Percentiles rank a stretch among this genome's conserved stretches.
phyloP scores from a whole-genome alignment of 495 filamentous ascomycete genomes.

The Aspergillus ellipticus region DNA sequence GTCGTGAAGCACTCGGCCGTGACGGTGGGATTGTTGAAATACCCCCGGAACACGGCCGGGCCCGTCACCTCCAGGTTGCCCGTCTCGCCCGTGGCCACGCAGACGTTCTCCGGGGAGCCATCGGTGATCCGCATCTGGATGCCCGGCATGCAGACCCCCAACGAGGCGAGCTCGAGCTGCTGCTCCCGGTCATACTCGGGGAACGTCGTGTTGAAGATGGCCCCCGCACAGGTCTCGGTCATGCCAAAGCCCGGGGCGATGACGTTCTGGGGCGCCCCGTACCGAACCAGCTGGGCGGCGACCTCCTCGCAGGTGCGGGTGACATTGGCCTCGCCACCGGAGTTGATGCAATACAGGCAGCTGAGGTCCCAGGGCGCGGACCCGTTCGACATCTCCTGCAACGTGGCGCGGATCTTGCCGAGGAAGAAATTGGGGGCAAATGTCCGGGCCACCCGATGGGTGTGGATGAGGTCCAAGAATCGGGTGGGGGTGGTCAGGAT shows the following conservation, averaged over 20 bases:
- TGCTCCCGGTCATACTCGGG: conserved; percentile 30
- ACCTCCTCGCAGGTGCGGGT: conserved; percentile 26
- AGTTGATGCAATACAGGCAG: conserved; percentile 23
- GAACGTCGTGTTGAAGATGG: conserved; percentile 36
- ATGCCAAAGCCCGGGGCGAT: conserved; percentile 51
- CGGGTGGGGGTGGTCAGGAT: conserved; percentile 37
- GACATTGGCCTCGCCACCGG: conserved; percentile 42
- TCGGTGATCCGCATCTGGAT: conserved; percentile 38
- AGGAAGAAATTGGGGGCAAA: conserved; percentile 60
- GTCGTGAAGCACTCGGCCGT: conserved; percentile 61
- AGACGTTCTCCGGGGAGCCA: not conserved
- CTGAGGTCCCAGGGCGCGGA: conserved; percentile 22
- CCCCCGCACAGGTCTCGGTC: conserved; percentile 54
- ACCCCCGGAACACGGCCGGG: conserved; percentile 72
- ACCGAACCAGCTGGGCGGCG: conserved; percentile 22
- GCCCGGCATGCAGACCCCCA: conserved; percentile 39
- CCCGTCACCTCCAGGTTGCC: conserved; percentile 27
- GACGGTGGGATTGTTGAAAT: conserved; percentile 63
- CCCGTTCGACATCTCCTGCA: not conserved
- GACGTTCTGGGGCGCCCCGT: conserved; percentile 34
- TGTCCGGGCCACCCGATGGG: conserved; percentile 39
- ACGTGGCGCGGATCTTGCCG: conserved; percentile 5
- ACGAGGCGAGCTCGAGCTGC: conserved; percentile 27
- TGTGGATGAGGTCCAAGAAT: conserved; percentile 39
- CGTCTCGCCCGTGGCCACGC: conserved; percentile 23